These are phyloP conservation scores for Haematococcus sp. DNA, from an alignment of 139 green algal genomes.

Conservation along the genomic window DNA sequence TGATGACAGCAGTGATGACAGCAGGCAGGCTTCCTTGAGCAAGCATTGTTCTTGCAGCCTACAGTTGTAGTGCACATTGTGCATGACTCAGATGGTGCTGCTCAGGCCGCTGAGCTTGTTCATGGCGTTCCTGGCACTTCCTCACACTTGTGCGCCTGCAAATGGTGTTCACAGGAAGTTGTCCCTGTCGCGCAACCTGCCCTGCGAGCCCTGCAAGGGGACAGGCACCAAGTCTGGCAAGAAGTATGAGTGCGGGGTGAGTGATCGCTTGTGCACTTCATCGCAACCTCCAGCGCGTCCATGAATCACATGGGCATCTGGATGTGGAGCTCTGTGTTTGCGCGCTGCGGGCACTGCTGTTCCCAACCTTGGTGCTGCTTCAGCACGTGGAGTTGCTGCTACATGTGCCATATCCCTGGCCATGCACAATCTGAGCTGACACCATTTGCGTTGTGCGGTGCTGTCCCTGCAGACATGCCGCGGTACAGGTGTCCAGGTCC, in stretches of 20 bases:
- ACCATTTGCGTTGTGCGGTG: not conserved
- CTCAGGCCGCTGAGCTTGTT: not conserved
- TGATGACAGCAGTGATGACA: not conserved
- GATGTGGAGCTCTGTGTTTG: not conserved
- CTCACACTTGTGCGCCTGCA: not conserved
- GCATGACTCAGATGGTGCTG: not conserved
- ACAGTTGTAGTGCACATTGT: not conserved
- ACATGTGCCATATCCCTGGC: no score
- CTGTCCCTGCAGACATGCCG: conserved; percentile 71
- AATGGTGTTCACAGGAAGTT: conserved; percentile 81
- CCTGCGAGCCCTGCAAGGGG: conserved; percentile 86
- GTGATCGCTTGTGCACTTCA: no score
- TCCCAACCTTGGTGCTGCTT: no score
- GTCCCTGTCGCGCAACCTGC: conserved; percentile 85
- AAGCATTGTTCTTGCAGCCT: no score
- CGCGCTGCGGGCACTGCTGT: not conserved
- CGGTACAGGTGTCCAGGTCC: conserved; percentile 85
- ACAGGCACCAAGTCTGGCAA: conserved; percentile 87
- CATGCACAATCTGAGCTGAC: not conserved
- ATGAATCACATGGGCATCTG: not conserved
- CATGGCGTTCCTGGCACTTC: not conserved
- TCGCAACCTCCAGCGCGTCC: no score
- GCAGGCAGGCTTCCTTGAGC: not conserved
- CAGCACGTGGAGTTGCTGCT: no score
- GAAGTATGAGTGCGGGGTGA: conserved; percentile 69